Evolutionary conservation across 192 early-diverging fungal genomes (phyloP), one percentile per base, ranked within the genome.

Genomic region (Backusella australiensis): DNA sequence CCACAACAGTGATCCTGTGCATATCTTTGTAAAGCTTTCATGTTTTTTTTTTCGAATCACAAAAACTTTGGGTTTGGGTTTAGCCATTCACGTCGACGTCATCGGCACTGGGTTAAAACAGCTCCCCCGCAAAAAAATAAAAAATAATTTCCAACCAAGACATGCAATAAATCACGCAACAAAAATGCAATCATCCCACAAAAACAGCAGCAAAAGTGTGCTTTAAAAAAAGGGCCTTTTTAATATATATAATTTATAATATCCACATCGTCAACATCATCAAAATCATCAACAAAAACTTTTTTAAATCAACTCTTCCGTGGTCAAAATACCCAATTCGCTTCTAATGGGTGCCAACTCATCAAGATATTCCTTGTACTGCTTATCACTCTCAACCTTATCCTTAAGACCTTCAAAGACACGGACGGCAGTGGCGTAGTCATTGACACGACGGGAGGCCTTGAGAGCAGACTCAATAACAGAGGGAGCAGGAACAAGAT

Each of bases 401-500:
- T 90, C 89, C 89, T 97, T 92, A 56, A 99, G 79, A 73, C 92
- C 98, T 85, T 99, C 98, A 78, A 99, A 91, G 73, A 97, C 91
- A 69, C 98, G 92, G 36, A 97, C 94, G 26, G 95, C 94, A 36
- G 95, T 98, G 46, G 98, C 89, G 84, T 92, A 98, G 75, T 96
- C 91, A 87, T 99, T 96, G 78, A 98, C 91, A 74, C 96, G 92
- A 70, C 98, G 91, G 74, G 94, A 85, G 42, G 98, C 98, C 81
- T 90, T 92, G 76, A 98, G 85, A 32, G 96, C 96, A 42, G 96
- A 92, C 77, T 92, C 91, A 82, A 97, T 89, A 41, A 98, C 94
- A 53, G 92, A 90, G 74, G 94, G 85, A n/a, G 93, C 86, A 39
- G 98, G 98, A 29, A 96, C 95, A 82, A 97, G 90, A 88, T 99